Evolutionary conservation across 345 rosid species (phyloP).

Genomic region (Salix koriyanagi): DNA sequence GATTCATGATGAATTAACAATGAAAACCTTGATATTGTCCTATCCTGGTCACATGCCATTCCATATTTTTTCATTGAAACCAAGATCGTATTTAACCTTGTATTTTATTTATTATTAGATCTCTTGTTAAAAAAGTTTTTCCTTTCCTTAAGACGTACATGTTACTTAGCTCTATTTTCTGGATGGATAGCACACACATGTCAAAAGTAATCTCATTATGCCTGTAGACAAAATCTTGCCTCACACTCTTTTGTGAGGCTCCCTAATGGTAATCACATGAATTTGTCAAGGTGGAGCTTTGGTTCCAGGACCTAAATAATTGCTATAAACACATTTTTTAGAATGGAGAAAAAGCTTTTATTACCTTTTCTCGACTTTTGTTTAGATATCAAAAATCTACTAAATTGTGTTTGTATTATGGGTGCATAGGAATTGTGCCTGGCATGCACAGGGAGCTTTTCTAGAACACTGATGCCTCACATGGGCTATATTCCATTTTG

Average conservation of each 20-base stretch:
- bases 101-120: not conserved
- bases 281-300: not conserved
- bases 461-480: not conserved
- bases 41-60: not conserved
- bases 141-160: not conserved
- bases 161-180: not conserved
- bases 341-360: not conserved
- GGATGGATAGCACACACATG: not conserved
- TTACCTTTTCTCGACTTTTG: not conserved
- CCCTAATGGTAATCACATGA: not conserved
- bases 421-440: not conserved
- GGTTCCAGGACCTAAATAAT: not conserved
- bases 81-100: not conserved
- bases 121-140: not conserved
- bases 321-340: not conserved
- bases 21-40: not conserved
- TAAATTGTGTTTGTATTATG: not conserved
- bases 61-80: not conserved
- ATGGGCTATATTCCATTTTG: slow-evolving; percentile 2
- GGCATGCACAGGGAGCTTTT: not conserved
- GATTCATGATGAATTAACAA: not conserved
- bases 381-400: not conserved
- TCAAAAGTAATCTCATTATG: not conserved
- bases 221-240: not conserved
- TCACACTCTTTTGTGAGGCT: not conserved